Percentiles rank a stretch among this genome's conserved stretches.
These are phyloP conservation scores for Rhodotorula paludigena DNA, from an alignment of 768 basidiomycete genomes.

Conservation along the genomic window DNA sequence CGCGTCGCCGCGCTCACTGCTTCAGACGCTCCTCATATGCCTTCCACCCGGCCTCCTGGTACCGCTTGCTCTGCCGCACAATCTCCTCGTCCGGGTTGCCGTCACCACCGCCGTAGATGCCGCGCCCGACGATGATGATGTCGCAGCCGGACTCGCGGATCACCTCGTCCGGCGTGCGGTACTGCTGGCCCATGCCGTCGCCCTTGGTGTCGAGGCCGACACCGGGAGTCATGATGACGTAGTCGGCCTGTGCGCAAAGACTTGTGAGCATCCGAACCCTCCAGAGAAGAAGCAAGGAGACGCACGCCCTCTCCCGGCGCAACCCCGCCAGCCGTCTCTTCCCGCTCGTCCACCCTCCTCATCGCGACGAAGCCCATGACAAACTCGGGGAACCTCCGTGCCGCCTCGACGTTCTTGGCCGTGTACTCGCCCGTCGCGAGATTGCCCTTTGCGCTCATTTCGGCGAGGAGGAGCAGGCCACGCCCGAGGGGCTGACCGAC, in stretches of 20 bases:
- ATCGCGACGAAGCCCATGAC: constrained; percentile 97
- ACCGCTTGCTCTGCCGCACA: constrained; percentile 67
- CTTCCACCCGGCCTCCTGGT: constrained; percentile 79
- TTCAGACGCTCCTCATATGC: constrained; percentile 66
- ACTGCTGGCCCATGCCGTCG: constrained; percentile 90
- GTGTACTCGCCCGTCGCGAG: constrained; percentile 81
- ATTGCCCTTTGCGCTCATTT: constrained; percentile 89
- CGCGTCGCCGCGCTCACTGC: neutral
- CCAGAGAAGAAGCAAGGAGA: constrained; percentile 26
- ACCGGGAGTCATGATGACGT: constrained; percentile 84
- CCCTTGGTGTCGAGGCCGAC: constrained; percentile 74
- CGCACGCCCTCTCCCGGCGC: constrained; percentile 34
- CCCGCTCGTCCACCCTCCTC: constrained; percentile 65
- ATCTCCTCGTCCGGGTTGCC: constrained; percentile 49
- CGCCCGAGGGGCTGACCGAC: constrained; percentile 79
- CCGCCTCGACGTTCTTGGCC: constrained; percentile 77
- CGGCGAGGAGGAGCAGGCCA: constrained; percentile 83
- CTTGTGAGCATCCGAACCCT: neutral
- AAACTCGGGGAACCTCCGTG: constrained; percentile 67
- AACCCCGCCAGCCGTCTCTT: constrained; percentile 46
- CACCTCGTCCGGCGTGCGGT: constrained; percentile 80
- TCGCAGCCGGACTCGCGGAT: constrained; percentile 78
- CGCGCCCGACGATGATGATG: constrained; percentile 94
- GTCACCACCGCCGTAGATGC: constrained; percentile 70
- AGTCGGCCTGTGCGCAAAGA: constrained; percentile 60